A percentile compares a stretch with the other conserved stretches of the same genome.
Evolutionary conservation across 768 basidiomycete species (phyloP).

Genomic region (Psilocybe sp.): DNA sequence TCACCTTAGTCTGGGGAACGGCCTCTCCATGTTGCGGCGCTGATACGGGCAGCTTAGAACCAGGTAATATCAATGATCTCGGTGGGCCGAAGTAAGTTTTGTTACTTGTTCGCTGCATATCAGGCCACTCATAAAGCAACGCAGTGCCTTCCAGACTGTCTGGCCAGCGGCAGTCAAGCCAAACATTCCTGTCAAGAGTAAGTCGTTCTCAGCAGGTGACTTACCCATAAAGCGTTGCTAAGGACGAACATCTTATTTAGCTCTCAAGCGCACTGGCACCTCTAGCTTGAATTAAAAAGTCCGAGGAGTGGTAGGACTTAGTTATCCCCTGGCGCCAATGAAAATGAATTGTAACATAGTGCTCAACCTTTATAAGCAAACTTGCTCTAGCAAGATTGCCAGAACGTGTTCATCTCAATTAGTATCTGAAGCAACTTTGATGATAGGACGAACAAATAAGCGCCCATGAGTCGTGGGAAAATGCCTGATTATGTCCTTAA

Average conservation of each 20-base stretch:
- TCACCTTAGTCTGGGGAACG: constrained; percentile 38
- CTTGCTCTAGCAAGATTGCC: no score
- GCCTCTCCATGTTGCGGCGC: constrained; percentile 40
- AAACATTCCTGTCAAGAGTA: constrained; percentile 29
- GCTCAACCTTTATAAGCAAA: no score
- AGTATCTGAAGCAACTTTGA: no score
- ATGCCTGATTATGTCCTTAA: no score
- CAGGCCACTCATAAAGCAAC: neutral
- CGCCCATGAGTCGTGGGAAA: no score
- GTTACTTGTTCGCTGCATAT: neutral
- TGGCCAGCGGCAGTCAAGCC: constrained; percentile 35
- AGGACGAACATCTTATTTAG: neutral
- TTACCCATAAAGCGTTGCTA: neutral
- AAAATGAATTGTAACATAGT: no score
- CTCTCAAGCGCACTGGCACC: constrained; percentile 17
- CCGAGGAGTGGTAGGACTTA: neutral
- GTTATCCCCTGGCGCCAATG: no score
- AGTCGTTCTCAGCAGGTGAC: neutral
- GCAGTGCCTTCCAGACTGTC: constrained; percentile 36
- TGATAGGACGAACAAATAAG: no score
- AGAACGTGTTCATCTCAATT: no score
- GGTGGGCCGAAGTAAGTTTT: constrained; percentile 33
- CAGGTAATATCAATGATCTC: constrained; percentile 33
- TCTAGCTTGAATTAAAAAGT: constrained; percentile 10
- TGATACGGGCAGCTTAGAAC: constrained; percentile 42